Evolutionary conservation across 2,329 filamentous ascomycete species (phyloP).

Genomic region (Raffaelea deltoideospora): DNA sequence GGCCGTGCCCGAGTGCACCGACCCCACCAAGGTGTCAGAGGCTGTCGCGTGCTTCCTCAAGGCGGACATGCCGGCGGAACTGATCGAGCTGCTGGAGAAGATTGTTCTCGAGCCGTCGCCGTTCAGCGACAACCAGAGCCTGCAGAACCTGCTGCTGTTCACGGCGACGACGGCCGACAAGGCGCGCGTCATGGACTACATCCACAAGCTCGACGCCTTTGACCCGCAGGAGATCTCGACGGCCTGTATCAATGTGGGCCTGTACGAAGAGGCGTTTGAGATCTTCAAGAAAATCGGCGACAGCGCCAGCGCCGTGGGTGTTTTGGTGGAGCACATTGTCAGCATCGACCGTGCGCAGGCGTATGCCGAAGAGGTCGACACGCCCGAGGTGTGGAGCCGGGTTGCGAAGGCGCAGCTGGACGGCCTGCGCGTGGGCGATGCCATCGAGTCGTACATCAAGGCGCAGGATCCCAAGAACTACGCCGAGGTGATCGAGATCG

Average conservation of each 20-base stretch:
- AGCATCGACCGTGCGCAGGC: conserved; percentile 95
- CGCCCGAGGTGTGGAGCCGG: conserved; percentile 94
- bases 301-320: conserved; percentile 72
- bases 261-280: conserved; percentile 94
- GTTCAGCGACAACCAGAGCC: conserved; percentile 92
- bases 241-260: conserved; percentile 85
- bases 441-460: conserved; percentile 94
- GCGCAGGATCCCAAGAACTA: conserved; percentile 88
- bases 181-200: conserved; percentile 87
- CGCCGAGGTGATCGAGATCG: conserved; percentile 88
- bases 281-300: conserved; percentile 97
- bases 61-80: conserved; percentile 78
- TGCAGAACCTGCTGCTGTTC: conserved; percentile 92
- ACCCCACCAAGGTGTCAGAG: conserved; percentile 87
- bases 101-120: conserved; percentile 98
- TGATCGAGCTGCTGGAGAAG: conserved; percentile 97
- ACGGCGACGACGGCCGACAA: conserved; percentile 97
- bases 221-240: conserved; percentile 83
- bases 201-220: conserved; percentile 79
- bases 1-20: conserved; percentile 80
- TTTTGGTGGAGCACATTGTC: conserved; percentile 90
- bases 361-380: conserved; percentile 86
- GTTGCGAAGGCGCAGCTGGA: conserved; percentile 97
- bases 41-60: conserved; percentile 88
- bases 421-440: conserved; percentile 79